Percentiles rank a stretch among this genome's conserved stretches.
phyloP scores from a whole-genome alignment of 2,329 filamentous ascomycete species.

The Sordariomycetes sp. region DNA sequence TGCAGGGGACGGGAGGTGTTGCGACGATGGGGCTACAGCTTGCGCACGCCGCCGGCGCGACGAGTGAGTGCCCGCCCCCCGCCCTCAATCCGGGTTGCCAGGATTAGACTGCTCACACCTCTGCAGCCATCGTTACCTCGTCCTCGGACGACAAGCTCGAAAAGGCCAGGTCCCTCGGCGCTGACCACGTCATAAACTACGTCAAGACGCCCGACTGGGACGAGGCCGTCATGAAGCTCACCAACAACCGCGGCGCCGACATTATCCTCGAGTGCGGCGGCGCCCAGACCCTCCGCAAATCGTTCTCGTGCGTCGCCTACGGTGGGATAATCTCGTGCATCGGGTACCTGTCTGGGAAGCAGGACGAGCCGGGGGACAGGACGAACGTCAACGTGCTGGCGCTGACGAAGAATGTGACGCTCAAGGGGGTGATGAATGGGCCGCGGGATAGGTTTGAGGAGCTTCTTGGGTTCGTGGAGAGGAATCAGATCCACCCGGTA shows the following conservation, averaged over 20 bases:
- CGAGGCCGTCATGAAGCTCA: conserved; percentile 29
- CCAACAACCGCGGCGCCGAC: conserved; percentile 31
- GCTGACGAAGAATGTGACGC: conserved; percentile 28
- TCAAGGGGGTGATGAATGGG: conserved; percentile 47
- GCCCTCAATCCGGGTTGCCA: conserved; percentile 16
- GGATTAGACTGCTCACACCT: conserved; percentile 19
- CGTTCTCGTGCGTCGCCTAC: conserved; percentile 37
- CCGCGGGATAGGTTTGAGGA: conserved; percentile 39
- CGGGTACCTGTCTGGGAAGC: conserved; percentile 35
- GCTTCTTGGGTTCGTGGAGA: conserved; percentile 32
- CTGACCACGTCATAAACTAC: conserved; percentile 40
- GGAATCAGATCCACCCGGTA: conserved; percentile 29
- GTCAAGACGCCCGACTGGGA: conserved; percentile 37
- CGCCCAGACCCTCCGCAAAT: conserved; percentile 34
- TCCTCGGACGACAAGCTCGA: conserved; percentile 37
- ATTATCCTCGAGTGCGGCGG: conserved; percentile 43
- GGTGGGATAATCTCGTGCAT: conserved; percentile 40
- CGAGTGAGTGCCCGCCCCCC: conserved; percentile 10
- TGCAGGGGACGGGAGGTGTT: conserved; percentile 43
- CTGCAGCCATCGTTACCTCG: conserved; percentile 33
- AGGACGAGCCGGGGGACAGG: conserved; percentile 38
- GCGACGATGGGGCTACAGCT: conserved; percentile 37
- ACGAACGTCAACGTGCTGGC: conserved; percentile 46
- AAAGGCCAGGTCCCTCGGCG: conserved; percentile 32
- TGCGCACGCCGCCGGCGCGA: conserved; percentile 35